These are phyloP conservation scores for Oxyria digyna DNA, from an alignment of 148 eudicot genomes.

Conservation along the genomic window DNA sequence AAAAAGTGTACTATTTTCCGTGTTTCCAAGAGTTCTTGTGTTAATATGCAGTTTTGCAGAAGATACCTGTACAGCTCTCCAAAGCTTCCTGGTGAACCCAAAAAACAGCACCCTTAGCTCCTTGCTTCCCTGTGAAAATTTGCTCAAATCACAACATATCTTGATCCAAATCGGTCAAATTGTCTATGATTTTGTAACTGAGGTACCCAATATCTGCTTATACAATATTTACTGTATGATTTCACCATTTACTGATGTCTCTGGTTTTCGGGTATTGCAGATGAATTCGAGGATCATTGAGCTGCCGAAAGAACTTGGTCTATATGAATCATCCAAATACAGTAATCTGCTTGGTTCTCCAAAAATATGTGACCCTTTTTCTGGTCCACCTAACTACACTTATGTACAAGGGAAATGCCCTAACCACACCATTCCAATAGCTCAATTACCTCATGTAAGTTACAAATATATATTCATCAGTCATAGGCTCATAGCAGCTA, in stretches of 20 bases:
- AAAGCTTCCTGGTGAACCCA: conserved; percentile 22
- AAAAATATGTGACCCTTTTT: conserved; percentile 59
- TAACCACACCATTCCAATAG: conserved; percentile 38
- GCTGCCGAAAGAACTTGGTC: conserved; percentile 6
- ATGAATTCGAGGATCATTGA: conserved; percentile 21
- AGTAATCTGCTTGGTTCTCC: conserved; percentile 17
- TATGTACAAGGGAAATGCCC: conserved; percentile 39
- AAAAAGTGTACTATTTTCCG: neutral
- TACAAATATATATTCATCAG: conserved; percentile 16
- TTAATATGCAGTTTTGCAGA: conserved; percentile 44
- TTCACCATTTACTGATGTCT: neutral
- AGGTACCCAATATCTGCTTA: conserved; percentile 17
- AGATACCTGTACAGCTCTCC: conserved; percentile 42
- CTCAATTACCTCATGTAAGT: conserved; percentile 49
- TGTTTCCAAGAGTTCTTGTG: conserved; percentile 16
- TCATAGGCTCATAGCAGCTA: no score
- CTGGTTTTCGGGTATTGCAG: no score
- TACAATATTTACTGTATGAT: neutral
- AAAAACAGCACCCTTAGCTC: conserved; percentile 20
- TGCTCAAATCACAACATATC: conserved; percentile 13
- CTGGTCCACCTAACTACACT: conserved; percentile 27
- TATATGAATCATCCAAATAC: neutral
- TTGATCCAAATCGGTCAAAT: conserved; percentile 20
- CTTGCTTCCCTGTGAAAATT: conserved; percentile 21
- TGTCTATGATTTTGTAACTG: conserved; percentile 25